A percentile compares a stretch with the other conserved stretches of the same genome.
These are phyloP conservation scores for Taiozyma sp. DNA, from an alignment of 1,139 yeast species.

Conservation along the genomic window DNA sequence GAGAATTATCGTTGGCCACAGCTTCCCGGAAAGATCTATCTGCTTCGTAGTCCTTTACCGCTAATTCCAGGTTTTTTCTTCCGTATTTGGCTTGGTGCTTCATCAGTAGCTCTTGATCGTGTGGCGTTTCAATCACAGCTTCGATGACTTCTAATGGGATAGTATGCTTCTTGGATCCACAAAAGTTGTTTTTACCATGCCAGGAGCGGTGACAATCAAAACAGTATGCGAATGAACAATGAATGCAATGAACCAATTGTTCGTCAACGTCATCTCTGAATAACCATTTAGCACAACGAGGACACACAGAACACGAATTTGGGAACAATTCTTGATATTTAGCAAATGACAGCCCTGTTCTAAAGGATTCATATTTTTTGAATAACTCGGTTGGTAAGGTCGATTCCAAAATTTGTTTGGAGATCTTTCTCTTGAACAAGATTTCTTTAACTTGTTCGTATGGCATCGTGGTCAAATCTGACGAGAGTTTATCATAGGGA, in stretches of 20 bases:
- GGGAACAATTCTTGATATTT: conserved; percentile 45
- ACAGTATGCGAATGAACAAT: conserved; percentile 58
- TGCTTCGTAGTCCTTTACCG: conserved; percentile 42
- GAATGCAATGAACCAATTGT: conserved; percentile 47
- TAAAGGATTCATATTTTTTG: conserved; percentile 36
- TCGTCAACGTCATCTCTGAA: conserved; percentile 47
- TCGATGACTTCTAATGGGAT: conserved; percentile 43
- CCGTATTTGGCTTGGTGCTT: conserved; percentile 50
- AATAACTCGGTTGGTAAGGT: conserved; percentile 28
- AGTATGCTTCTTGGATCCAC: conserved; percentile 33
- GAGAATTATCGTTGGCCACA: conserved; percentile 35
- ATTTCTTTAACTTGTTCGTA: conserved; percentile 25
- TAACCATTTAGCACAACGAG: conserved; percentile 44
- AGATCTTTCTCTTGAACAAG: conserved; percentile 37
- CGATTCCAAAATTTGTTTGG: conserved; percentile 30
- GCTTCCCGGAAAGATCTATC: conserved; percentile 46
- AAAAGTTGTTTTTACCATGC: conserved; percentile 54
- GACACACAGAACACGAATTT: conserved; percentile 47
- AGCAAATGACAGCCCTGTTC: conserved; percentile 38
- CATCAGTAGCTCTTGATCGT: conserved; percentile 28
- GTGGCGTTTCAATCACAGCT: conserved; percentile 29
- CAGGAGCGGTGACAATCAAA: conserved; percentile 56
- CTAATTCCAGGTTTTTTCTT: conserved; percentile 35
- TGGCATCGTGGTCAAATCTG: background rate
- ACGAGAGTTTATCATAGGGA: conserved; percentile 10